phyloP scores from a whole-genome alignment of 2,329 filamentous ascomycete genomes.

The Chaetomium strumarium region DNA sequence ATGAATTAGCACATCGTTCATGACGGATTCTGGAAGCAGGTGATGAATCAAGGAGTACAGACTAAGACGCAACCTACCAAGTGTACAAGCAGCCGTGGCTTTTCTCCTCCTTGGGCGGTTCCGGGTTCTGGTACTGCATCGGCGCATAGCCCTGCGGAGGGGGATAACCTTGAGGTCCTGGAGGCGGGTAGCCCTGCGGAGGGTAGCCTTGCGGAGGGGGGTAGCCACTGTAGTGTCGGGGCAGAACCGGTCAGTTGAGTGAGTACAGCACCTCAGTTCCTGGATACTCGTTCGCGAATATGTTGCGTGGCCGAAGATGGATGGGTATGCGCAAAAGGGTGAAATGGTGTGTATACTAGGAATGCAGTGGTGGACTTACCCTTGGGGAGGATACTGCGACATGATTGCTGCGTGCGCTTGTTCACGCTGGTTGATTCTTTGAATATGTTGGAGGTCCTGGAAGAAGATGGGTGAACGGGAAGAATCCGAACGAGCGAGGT shows the following conservation, averaged over 20 bases:
- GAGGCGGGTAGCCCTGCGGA: constrained; percentile 2
- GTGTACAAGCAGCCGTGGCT: constrained; percentile 37
- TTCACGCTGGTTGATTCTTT: not conserved
- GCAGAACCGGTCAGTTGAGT: not conserved
- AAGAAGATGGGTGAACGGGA: not conserved
- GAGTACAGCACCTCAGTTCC: no score
- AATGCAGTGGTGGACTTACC: not conserved
- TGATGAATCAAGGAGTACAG: no score
- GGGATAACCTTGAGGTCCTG: not conserved
- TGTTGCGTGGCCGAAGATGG: not conserved
- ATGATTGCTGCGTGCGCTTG: constrained; percentile 6
- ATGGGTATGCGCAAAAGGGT: not conserved
- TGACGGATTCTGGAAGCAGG: no score
- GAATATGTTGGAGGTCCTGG: not conserved
- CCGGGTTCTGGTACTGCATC: constrained; percentile 32
- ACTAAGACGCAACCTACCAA: constrained; percentile 28
- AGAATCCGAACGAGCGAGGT: not conserved
- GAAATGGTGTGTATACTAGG: no score
- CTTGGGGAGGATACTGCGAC: constrained; percentile 8
- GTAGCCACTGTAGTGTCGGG: not conserved
- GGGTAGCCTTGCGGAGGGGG: constrained; percentile 8
- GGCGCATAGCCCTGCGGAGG: constrained; percentile 6
- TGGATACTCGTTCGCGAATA: not conserved
- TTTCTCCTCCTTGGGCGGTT: constrained; percentile 35
- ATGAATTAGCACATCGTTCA: no score